A percentile compares a stretch with the other conserved stretches of the same genome.
Conservation (phyloP, 1,284 basidiomycete species). For the Gomphus sp. region DNA sequence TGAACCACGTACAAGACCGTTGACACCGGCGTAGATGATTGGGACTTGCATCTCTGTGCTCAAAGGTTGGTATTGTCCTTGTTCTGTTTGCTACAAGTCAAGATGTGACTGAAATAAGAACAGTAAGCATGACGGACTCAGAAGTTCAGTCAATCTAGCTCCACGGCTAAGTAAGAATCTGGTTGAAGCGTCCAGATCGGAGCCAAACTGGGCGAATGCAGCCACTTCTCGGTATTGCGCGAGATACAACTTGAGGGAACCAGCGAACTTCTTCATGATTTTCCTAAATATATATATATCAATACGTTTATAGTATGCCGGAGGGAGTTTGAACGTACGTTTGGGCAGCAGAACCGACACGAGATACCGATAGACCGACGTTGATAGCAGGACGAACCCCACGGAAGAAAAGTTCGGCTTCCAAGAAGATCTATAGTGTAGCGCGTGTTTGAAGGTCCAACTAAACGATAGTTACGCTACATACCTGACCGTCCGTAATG, state of each 20-base stretch:
- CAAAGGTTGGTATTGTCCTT: slow-evolving; percentile 94
- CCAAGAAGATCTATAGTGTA: slow-evolving; percentile 86
- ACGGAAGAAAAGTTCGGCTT: slow-evolving; percentile 99
- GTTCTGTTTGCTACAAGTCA: slow-evolving; percentile 44
- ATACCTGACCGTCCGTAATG: slow-evolving; percentile 75
- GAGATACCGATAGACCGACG: slow-evolving; percentile 99
- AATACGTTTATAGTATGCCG: not conserved
- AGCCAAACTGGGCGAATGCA: slow-evolving; percentile 99
- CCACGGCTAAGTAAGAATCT: slow-evolving; percentile 96
- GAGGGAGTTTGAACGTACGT: slow-evolving; percentile 48
- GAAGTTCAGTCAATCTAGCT: slow-evolving; percentile 95
- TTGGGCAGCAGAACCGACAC: slow-evolving; percentile 99
- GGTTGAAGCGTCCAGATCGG: slow-evolving; percentile 97
- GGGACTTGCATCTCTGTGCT: slow-evolving; percentile 96
- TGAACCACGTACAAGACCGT: slow-evolving; percentile 70
- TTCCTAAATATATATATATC: slow-evolving; percentile 40
- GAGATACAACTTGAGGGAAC: slow-evolving; percentile 98
- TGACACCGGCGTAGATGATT: slow-evolving; percentile 98
- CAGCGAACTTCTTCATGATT: slow-evolving; percentile 99
- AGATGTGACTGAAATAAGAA: not conserved
- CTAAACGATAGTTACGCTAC: not conserved
- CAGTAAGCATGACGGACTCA: slow-evolving; percentile 48
- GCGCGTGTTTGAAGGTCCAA: not conserved
- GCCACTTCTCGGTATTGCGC: slow-evolving; percentile 99
- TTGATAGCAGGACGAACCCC: slow-evolving; percentile 99